Evolutionary conservation across 2,329 filamentous ascomycete species (phyloP), one percentile per base, ranked within the genome.

Genomic region (Pezicula carpinea): DNA sequence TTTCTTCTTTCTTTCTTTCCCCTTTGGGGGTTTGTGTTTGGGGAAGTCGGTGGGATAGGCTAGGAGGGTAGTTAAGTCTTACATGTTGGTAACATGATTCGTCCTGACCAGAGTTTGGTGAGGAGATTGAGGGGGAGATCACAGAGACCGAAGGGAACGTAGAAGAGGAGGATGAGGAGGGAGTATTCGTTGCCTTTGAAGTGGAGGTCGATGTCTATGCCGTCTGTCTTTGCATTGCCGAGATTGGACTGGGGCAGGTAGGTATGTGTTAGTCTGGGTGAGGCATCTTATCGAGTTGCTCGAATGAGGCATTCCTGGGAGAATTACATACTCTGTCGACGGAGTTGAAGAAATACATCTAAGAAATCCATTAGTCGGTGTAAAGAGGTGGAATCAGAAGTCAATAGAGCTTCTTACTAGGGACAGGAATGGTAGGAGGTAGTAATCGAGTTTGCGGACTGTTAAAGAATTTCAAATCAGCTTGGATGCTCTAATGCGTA

Each of bases 81-180:
- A 59, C 60, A 50, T 6, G 48, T 53, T 11, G 69, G 69, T 0
- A 73, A 59, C 64, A 68, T 69, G 1, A 65, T 59, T 45, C 44
- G 69, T 43, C 50, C 76, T 54, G 65, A 75, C 48, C 69, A 77
- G 3, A 64, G 64, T 53, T 73, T 74, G 6, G 70, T 73, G 41
- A 75, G 57, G 44, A 75, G 62, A 48, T 72, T 76, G 39, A 75
- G 65, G 10, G 73, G 73, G 11, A 77, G 57, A 53, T 76, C 71
- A 43, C 66, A 72, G 1, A 76, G 54, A 1, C 72, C 72, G 42
- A 63, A 64, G 0, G 65, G 62, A 11, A 66, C 53, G 47, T 64
- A 64, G 50, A 66, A 66, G 11, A 66, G 50, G 1, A 65, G 49
- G 23, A 66, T 48, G 13, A 66, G 48, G 1, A 64, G 51, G 13